phyloP scores from a whole-genome alignment of 192 early-diverging fungal species.

The Coemansia sp. region DNA sequence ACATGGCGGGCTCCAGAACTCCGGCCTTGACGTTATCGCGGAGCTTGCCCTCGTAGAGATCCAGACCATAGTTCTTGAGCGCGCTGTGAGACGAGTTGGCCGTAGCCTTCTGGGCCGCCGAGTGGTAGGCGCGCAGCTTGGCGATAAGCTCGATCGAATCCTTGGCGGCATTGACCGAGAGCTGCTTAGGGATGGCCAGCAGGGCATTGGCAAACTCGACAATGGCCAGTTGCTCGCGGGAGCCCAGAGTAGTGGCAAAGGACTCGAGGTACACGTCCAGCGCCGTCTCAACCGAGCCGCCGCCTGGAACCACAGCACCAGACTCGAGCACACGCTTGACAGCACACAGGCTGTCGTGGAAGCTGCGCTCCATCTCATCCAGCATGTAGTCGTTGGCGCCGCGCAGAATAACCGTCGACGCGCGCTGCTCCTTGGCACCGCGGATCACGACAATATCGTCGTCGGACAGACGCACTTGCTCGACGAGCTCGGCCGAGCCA shows the following conservation, averaged over 20 bases:
- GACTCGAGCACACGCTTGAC: constrained; percentile 97
- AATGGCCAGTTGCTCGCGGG: constrained; percentile 98
- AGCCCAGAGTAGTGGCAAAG: constrained; percentile 95
- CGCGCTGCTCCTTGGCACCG: constrained; percentile 65
- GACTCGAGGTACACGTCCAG: constrained; percentile 97
- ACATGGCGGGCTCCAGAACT: constrained; percentile 96
- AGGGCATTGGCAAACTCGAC: constrained; percentile 95
- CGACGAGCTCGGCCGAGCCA: constrained; percentile 93
- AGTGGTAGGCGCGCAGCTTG: constrained; percentile 96
- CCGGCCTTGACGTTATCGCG: constrained; percentile 94
- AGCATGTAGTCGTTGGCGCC: constrained; percentile 99
- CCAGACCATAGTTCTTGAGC: constrained; percentile 91
- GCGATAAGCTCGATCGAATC: constrained; percentile 96
- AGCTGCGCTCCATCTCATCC: constrained; percentile 98
- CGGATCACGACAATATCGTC: constrained; percentile 97
- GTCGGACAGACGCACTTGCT: constrained; percentile 96
- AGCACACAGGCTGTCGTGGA: constrained; percentile 94
- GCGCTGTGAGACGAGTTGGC: constrained; percentile 70
- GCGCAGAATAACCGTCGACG: constrained; percentile 93
- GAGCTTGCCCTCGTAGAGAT: constrained; percentile 89
- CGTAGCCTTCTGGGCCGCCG: constrained; percentile 78
- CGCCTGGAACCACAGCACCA: constrained; percentile 95
- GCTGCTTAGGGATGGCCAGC: constrained; percentile 95
- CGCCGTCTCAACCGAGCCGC: constrained; percentile 94
- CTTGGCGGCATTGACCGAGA: constrained; percentile 98